Conservation (phyloP, 176 grass and related monocot genomes). For the Avena atlantica region DNA sequence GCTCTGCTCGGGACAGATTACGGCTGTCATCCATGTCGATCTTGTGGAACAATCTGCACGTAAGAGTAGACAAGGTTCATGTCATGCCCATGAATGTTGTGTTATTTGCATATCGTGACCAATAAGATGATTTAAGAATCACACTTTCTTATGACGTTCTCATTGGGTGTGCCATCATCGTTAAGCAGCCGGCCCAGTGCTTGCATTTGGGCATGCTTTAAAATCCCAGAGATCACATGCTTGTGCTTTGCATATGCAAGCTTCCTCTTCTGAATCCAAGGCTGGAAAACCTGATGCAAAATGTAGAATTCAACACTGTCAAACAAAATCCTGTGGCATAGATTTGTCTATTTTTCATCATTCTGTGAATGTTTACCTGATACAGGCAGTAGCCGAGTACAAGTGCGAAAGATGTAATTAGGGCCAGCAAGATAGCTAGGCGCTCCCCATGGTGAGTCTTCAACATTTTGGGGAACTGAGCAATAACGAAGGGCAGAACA, state of each 20-base stretch:
- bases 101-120: neutral
- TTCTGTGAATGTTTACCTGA: conserved; percentile 63
- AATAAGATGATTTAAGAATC: neutral
- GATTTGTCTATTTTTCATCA: neutral
- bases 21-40: conserved; percentile 63
- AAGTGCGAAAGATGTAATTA: conserved; percentile 64
- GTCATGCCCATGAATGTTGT: conserved; percentile 26
- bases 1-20: conserved; percentile 61
- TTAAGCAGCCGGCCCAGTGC: conserved; percentile 62
- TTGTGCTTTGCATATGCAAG: conserved; percentile 89
- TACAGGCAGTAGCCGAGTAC: conserved; percentile 83
- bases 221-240: conserved; percentile 95
- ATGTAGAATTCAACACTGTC: conserved; percentile 21
- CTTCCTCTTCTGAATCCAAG: conserved; percentile 92
- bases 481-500: conserved; percentile 83
- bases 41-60: conserved; percentile 67
- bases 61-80: conserved; percentile 27
- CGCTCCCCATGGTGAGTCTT: conserved; percentile 62
- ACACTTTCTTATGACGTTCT: conserved; percentile 63
- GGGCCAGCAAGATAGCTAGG: conserved; percentile 65
- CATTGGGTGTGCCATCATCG: conserved; percentile 67
- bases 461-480: conserved; percentile 83
- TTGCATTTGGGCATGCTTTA: conserved; percentile 59
- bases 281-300: conserved; percentile 86
- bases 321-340: neutral